A percentile compares a stretch with the other conserved stretches of the same genome.
Evolutionary conservation across 805 yeast species (phyloP).

Genomic region (Hagleromyces aurorensis): DNA sequence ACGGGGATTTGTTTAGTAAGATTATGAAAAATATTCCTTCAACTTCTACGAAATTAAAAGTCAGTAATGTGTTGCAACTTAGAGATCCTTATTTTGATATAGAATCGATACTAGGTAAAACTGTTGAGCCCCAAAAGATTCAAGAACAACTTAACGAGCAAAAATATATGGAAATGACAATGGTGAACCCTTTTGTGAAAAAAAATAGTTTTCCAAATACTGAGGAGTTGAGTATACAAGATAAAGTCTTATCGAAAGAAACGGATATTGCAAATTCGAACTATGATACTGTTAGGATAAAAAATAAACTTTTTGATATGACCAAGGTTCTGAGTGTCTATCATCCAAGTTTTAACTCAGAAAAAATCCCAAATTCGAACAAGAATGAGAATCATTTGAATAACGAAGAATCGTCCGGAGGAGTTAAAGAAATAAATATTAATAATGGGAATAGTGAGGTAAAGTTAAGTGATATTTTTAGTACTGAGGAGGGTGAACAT

Average conservation of each 20-base stretch:
- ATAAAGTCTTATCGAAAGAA: too few species aligned
- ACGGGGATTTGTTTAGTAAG: slow-evolving; percentile 10
- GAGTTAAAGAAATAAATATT: slow-evolving; percentile 8
- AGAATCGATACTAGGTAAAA: too few species aligned
- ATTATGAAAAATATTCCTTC: slow-evolving; percentile 12
- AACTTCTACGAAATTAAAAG: slow-evolving; percentile 22
- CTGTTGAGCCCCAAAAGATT: slow-evolving; percentile 2
- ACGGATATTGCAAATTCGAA: too few species aligned
- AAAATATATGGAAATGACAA: slow-evolving; percentile 28
- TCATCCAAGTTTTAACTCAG: slow-evolving; percentile 9
- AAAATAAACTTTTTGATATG: slow-evolving; percentile 22
- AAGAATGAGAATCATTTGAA: slow-evolving; percentile 2
- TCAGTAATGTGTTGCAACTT: slow-evolving; percentile 22
- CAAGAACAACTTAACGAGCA: slow-evolving; percentile 14
- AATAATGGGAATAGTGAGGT: slow-evolving; percentile 9
- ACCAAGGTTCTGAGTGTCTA: slow-evolving; percentile 29
- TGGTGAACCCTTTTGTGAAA: slow-evolving; percentile 27
- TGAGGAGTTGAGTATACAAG: background rate
- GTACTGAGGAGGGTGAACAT: slow-evolving; percentile 12
- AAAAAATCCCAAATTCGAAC: slow-evolving; percentile 1
- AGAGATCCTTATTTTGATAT: slow-evolving; percentile 14
- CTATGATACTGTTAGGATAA: background rate
- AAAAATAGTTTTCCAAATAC: slow-evolving; percentile 7
- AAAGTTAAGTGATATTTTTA: slow-evolving; percentile 25
- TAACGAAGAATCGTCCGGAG: too few species aligned